Base-by-base conservation (phyloP, 352 stramenopile genomes). In the Discostella stelligera region DNA sequence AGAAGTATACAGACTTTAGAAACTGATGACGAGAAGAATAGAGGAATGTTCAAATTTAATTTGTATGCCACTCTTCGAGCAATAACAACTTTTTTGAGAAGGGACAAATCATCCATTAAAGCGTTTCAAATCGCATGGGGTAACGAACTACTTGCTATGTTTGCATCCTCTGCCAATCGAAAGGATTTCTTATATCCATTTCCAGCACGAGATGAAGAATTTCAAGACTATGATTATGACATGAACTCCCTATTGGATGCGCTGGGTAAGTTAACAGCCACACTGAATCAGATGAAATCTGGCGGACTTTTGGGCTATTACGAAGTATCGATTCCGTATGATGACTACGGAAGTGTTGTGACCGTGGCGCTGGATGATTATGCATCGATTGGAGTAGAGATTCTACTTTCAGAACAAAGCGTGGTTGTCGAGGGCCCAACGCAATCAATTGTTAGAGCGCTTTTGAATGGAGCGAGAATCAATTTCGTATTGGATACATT, bases 301-400 rank as follows among this genome's bases (percentile, higher is more conserved):
- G 69, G 63, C 9, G 83, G 83, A 7, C 8, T 87, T 30, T 58
- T 87, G 18, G 55, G 69, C 11, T 76, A 76, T 32, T 86, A 66
- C 46, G 83, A 89, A 71, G 77, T 89, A 25, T 78, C 68, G 1
- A 85, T 89, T 48, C 83, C 83, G 32, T 81, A 85, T 39, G 83
- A 89, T 77, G 83, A 89, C 54, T 89, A 85, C 74, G 79, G 83
- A 7, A 79, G 68, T 60, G 83, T 89, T 20, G 83, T 89, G 0
- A 89, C 83, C 2, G 70, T 87, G 55, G 83, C 83, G 0, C 49
- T 87, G 49, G 83, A 89, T 61, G 79, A 89, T 49, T 79, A 87
- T 74, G 61, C 75, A 58, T 61, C 67, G 7, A 77, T 87, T 39
- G 70, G 70, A 4, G 63, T 69, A 49, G 71, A 89, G 66, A 84